Percentiles rank a stretch among this genome's conserved stretches.
Conservation (phyloP, 192 early-diverging fungal genomes). For the Linnemannia hyalina region DNA sequence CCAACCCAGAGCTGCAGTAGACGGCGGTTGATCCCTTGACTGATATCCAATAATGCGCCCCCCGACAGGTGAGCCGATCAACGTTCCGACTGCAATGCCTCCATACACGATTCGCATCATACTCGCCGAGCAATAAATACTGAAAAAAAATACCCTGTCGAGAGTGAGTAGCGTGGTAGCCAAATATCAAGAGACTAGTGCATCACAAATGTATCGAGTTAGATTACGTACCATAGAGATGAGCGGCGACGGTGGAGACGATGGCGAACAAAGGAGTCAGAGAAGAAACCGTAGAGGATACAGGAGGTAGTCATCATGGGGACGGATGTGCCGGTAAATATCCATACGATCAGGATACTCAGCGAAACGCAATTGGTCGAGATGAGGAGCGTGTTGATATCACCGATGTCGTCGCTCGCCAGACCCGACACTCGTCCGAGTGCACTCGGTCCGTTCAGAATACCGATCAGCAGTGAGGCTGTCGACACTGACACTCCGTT, state of each 20-base stretch:
- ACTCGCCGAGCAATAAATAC: conserved; percentile 66
- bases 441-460: conserved; percentile 70
- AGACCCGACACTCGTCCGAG: conserved; percentile 67
- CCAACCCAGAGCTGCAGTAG: conserved; percentile 41
- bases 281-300: conserved; percentile 68
- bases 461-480: conserved; percentile 62
- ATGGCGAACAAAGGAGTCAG: conserved; percentile 68
- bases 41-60: conserved; percentile 64
- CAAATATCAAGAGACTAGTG: neutral
- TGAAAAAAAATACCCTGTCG: conserved; percentile 17
- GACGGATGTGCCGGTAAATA: conserved; percentile 59
- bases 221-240: conserved; percentile 53
- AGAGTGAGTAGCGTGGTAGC: neutral
- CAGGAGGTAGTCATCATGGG: conserved; percentile 58
- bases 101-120: conserved; percentile 68
- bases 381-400: conserved; percentile 68
- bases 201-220: neutral
- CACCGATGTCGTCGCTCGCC: conserved; percentile 65
- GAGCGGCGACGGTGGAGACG: conserved; percentile 65
- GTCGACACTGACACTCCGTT: conserved; percentile 26
- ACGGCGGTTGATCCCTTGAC: conserved; percentile 19
- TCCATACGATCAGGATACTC: conserved; percentile 65
- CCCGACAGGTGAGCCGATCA: conserved; percentile 64
- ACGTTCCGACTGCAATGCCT: conserved; percentile 63
- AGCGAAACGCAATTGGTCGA: too few relatives aligned